A percentile compares a stretch with the other conserved stretches of the same genome.
phyloP scores from a whole-genome alignment of 1,284 basidiomycete genomes.

The Pterula multifida region DNA sequence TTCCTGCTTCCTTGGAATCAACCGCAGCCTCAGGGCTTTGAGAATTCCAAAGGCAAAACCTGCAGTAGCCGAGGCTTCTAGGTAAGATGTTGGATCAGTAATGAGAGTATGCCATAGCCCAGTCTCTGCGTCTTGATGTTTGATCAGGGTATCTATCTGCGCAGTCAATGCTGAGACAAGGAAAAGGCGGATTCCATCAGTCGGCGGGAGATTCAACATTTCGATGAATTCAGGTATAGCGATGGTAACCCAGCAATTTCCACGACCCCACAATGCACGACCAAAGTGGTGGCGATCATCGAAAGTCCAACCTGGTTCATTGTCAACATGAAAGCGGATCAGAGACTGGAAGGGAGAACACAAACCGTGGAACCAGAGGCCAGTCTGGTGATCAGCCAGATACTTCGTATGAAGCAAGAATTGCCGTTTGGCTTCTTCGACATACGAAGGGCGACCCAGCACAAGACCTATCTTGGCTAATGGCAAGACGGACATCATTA shows the following conservation, averaged over 20 bases:
- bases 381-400: constrained; percentile 34
- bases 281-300: constrained; percentile 42
- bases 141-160: constrained; percentile 44
- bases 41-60: constrained; percentile 53
- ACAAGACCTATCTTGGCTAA: constrained; percentile 52
- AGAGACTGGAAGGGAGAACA: constrained; percentile 3
- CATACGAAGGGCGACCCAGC: constrained; percentile 37
- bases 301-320: constrained; percentile 36
- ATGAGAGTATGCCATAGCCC: constrained; percentile 57
- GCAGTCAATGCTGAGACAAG: constrained; percentile 34
- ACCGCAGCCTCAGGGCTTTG: constrained; percentile 36
- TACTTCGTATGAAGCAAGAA: constrained; percentile 45
- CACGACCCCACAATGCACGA: constrained; percentile 46
- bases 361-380: constrained; percentile 45
- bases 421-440: constrained; percentile 51
- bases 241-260: constrained; percentile 56
- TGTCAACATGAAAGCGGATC: too few species aligned
- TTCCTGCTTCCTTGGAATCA: constrained; percentile 30
- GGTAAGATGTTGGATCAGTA: constrained; percentile 42
- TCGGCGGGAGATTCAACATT: constrained; percentile 27
- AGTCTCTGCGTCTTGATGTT: constrained; percentile 32
- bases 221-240: constrained; percentile 54
- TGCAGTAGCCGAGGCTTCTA: constrained; percentile 48
- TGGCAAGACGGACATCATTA: constrained; percentile 56
- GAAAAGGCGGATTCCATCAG: constrained; percentile 33